phyloP scores from a whole-genome alignment of 2,329 filamentous ascomycete species.

The Fusarium oxysporum region DNA sequence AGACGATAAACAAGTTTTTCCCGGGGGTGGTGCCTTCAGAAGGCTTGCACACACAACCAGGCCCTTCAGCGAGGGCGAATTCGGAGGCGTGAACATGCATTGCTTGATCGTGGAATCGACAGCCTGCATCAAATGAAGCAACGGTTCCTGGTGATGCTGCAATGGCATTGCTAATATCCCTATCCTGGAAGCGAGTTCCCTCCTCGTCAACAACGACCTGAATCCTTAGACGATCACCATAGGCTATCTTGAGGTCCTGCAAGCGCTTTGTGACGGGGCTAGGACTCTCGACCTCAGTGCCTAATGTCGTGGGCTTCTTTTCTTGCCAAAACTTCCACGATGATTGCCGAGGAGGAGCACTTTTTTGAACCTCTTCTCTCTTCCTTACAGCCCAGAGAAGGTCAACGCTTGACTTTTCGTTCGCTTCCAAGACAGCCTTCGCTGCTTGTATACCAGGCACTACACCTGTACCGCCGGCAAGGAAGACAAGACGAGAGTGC shows the following conservation, averaged over 20 bases:
- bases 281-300: constrained; percentile 38
- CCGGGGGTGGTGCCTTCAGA: constrained; percentile 49
- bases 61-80: constrained; percentile 45
- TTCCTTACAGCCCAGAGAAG: constrained; percentile 85
- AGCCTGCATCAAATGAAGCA: constrained; percentile 35
- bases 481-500: constrained; percentile 72
- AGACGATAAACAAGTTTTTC: constrained; percentile 81
- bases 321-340: constrained; percentile 44
- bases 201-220: constrained; percentile 89
- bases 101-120: constrained; percentile 48
- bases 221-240: constrained; percentile 69
- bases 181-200: constrained; percentile 69
- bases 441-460: constrained; percentile 88
- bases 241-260: constrained; percentile 67
- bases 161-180: constrained; percentile 58
- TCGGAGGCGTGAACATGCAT: constrained; percentile 48
- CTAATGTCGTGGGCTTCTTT: constrained; percentile 36
- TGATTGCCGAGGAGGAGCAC: constrained; percentile 20
- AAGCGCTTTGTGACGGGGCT: constrained; percentile 72
- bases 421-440: constrained; percentile 65
- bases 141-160: background rate
- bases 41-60: constrained; percentile 44
- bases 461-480: constrained; percentile 93
- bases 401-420: constrained; percentile 59
- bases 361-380: constrained; percentile 63